phyloP scores from a whole-genome alignment of 352 stramenopile species.

The Globisporangium ultimum region DNA sequence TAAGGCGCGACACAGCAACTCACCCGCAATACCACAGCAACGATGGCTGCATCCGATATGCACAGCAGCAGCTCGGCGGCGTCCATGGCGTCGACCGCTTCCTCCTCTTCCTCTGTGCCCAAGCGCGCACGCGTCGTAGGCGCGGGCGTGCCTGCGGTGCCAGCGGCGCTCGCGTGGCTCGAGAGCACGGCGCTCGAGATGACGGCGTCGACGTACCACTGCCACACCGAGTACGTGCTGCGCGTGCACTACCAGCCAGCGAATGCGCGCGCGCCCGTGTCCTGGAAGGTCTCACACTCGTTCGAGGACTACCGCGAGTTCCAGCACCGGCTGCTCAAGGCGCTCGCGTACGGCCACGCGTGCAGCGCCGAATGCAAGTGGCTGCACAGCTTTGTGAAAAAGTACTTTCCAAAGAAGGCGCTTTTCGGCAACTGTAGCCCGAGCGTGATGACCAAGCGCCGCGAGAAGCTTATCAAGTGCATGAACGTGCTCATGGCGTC shows the following conservation, averaged over 20 bases:
- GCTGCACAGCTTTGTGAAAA: conserved; percentile 58
- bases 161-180: conserved; percentile 7
- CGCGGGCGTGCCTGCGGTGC: not conserved
- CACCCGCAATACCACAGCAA: not conserved
- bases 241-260: conserved; percentile 3
- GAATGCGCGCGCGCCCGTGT: not conserved
- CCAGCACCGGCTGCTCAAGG: conserved; percentile 41
- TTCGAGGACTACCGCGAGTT: conserved; percentile 50
- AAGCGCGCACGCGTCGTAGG: not conserved
- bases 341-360: conserved; percentile 47
- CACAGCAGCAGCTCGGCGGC: not conserved
- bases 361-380: conserved; percentile 63
- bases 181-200: conserved; percentile 10
- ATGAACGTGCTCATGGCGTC: conserved; percentile 29
- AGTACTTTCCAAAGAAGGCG: conserved; percentile 56
- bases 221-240: conserved; percentile 2
- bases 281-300: not conserved
- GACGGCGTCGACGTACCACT: not conserved
- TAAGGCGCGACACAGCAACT: not conserved
- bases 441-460: conserved; percentile 12
- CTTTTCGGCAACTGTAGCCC: conserved; percentile 17
- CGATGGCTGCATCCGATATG: not conserved
- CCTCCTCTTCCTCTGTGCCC: not conserved
- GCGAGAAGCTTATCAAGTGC: conserved; percentile 22
- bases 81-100: no score